Conservation (phyloP, 2,329 filamentous ascomycete genomes). For the Ophiostoma himal-ulmi region DNA sequence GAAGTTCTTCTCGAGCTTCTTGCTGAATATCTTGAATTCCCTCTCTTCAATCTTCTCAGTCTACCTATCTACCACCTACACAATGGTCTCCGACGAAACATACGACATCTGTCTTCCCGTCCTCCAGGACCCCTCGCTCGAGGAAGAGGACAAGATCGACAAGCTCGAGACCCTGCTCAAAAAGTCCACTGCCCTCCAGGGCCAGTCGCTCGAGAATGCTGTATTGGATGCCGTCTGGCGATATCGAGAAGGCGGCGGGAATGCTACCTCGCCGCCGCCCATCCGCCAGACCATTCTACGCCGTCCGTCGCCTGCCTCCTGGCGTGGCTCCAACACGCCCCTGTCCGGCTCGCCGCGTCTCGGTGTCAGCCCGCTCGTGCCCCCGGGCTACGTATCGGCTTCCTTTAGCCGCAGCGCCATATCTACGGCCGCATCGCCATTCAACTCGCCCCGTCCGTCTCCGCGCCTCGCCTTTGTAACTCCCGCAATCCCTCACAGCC, state of each 20-base stretch:
- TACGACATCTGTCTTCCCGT: slow-evolving; percentile 89
- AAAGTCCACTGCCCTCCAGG: slow-evolving; percentile 68
- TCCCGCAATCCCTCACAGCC: slow-evolving; percentile 87
- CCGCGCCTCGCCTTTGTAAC: slow-evolving; percentile 85
- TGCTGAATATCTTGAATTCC: background rate
- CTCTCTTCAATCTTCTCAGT: background rate
- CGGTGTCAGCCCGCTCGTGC: slow-evolving; percentile 74
- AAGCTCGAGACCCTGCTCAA: slow-evolving; percentile 79
- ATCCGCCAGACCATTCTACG: slow-evolving; percentile 86
- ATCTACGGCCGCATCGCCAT: slow-evolving; percentile 75
- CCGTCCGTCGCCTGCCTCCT: slow-evolving; percentile 85
- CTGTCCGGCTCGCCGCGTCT: slow-evolving; percentile 75
- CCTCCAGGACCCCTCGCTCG: slow-evolving; percentile 71
- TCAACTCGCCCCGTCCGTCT: slow-evolving; percentile 87
- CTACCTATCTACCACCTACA: slow-evolving; percentile 26
- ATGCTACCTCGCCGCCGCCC: slow-evolving; percentile 69
- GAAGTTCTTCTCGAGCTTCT: background rate
- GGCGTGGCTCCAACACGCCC: slow-evolving; percentile 79
- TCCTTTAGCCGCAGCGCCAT: slow-evolving; percentile 66
- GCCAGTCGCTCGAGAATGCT: slow-evolving; percentile 76
- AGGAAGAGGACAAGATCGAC: slow-evolving; percentile 95
- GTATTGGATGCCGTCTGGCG: slow-evolving; percentile 89
- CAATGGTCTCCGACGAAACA: slow-evolving; percentile 86
- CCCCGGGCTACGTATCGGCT: slow-evolving; percentile 74
- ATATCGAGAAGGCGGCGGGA: slow-evolving; percentile 62